Evolutionary conservation across 202 grass and related monocot species (phyloP), one percentile per base, ranked within the genome.

Genomic region (Zoysia matrella): DNA sequence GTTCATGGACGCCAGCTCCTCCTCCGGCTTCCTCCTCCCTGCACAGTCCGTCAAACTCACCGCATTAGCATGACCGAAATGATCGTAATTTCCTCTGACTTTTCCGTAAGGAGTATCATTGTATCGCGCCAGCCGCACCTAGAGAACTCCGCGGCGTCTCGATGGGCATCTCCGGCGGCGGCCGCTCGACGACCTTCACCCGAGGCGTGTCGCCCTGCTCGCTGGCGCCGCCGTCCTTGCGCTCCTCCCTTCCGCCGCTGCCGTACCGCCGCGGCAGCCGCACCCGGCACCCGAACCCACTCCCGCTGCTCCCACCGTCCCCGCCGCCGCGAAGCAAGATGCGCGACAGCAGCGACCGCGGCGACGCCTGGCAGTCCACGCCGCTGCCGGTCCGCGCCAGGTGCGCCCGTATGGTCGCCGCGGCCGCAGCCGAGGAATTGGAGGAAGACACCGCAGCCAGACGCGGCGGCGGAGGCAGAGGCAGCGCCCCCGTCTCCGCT

Each of bases 11-110:
- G 80, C 15, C 11, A 83, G 42, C 74, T 90, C 83, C 74, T 94
- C 96, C 80, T 93, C 95, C 3, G 83, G 91, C 68, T 87, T 98
- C 87, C 86, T 92, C 89, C 69, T 92, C 73, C 88, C 96, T 99
- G 89, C 57, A 65, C 8, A 80, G 77, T 55, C 0, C 11, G 58
- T 41, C 30, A 11, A 53, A 61, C 1, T 0, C 6, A 46, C 47
- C 39, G 0, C 53, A 52, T 71, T 4, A 52, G 16, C 61, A 0
- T 50, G 42, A 15, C 2, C 10, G 8, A 14, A 55, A 7, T n/a
- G 1, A 12, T 15, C 44, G 12, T 43, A 60, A 62, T 50, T 11
- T 1, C n/a, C 8, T 36, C 60, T 30, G 18, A 39, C 30, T 62
- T 39, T 0, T 36, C 6, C 30, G 22, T 62, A 2, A 61, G 7